Percentiles rank a stretch among this genome's conserved stretches.
Conservation (phyloP, 306 rosid species). For the Myrica gale region DNA sequence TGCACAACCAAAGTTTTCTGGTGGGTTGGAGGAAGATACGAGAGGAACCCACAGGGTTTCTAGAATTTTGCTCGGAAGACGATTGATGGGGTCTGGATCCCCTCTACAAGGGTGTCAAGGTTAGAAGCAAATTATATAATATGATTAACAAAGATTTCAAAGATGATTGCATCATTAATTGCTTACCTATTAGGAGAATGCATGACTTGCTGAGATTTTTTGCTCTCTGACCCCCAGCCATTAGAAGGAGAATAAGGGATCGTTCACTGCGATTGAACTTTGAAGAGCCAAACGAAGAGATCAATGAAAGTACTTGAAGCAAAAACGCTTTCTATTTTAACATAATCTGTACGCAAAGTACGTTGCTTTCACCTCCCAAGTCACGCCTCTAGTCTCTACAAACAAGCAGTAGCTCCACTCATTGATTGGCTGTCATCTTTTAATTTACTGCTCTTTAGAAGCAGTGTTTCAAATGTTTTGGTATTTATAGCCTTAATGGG, state of each 20-base stretch:
- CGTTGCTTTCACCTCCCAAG: conserved; percentile 1
- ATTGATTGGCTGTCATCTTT: background rate
- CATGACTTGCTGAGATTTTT: conserved; percentile 62
- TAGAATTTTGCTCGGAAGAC: background rate
- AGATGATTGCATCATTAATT: background rate
- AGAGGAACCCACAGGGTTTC: background rate
- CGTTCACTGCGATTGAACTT: conserved; percentile 1
- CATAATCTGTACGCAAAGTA: conserved; percentile 14
- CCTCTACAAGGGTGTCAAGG: background rate
- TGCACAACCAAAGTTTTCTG: too few relatives aligned
- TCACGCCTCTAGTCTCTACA: background rate
- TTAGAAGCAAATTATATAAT: background rate
- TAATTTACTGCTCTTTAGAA: background rate
- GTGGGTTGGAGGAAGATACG: too few relatives aligned
- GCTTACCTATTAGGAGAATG: conserved; percentile 79
- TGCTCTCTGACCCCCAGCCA: conserved; percentile 46
- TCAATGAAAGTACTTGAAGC: conserved; percentile 10
- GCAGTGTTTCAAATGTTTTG: conserved; percentile 16
- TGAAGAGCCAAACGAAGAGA: conserved; percentile 17
- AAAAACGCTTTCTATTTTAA: conserved; percentile 14
- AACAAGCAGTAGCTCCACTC: background rate
- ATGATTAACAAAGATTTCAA: conserved; percentile 6
- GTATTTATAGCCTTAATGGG: conserved; percentile 40
- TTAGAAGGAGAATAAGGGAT: conserved; percentile 19
- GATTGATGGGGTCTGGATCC: background rate